Evolutionary conservation across 2,329 filamentous ascomycete species (phyloP), one percentile per base, ranked within the genome.

Genomic region (Penicillium sp.): DNA sequence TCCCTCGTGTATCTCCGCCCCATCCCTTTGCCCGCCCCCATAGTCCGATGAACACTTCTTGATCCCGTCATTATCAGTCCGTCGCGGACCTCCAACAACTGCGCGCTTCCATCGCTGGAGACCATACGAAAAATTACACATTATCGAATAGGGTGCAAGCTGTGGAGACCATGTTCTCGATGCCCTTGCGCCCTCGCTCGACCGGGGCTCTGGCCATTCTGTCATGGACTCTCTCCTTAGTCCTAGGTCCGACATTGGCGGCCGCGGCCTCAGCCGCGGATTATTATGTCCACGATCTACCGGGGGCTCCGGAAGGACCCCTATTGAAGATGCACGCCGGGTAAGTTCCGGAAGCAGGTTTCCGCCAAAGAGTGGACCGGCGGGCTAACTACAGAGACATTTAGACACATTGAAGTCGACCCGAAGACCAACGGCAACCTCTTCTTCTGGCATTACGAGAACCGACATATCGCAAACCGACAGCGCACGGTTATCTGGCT

Each of bases 371-470:
- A 0, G 19, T 42, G 39, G 11, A 21, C 11, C 10, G 19, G 19
- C 19, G 19, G 31, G 39, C 37, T 33, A 52, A 35, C 4, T n/a
- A 27, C 5, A 3, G 43, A 21, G 11, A 27, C 19, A 49, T 27
- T 55, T 72, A 96, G 92, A 54, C 95, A 99, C 79, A 89, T 99
- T 74, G 93, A 98, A 77, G 84, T 99, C 69, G 90, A 88, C 33
- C 85, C 89, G 21, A 88, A 92, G 64, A 85, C 89, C 73, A 92
- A 98, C 72, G 93, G 92, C 66, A 96, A 98, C 75, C 79, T 99
- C 19, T 99, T 98, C 82, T 99, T 99, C 81, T 99, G 95, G 95
- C 91, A 97, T 71, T 97, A 91, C 73, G 87, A 96, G 73, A 98
- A 98, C 73, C 85, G 91, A 66, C 95, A 99, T 75, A 96, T 99